Percentiles rank a stretch among this genome's conserved stretches.
phyloP scores from a whole-genome alignment of 2,329 filamentous ascomycete species.

The Botrytis byssoidea region DNA sequence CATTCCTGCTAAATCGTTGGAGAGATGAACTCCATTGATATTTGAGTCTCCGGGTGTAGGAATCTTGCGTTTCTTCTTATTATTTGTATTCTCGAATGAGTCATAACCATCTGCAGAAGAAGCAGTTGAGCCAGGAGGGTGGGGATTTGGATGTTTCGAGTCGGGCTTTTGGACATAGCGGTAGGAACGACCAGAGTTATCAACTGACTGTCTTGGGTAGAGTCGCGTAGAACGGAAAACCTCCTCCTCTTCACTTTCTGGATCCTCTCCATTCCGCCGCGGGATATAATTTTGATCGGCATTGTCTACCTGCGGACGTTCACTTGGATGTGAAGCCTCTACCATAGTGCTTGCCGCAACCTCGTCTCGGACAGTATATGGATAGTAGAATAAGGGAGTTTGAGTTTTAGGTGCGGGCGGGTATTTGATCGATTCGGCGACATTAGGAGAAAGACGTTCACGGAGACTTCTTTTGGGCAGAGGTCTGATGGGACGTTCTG shows the following conservation, averaged over 20 bases:
- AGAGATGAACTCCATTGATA: constrained; percentile 46
- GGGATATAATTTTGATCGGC: constrained; percentile 40
- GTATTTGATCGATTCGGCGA: constrained; percentile 78
- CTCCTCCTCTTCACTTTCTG: constrained; percentile 61
- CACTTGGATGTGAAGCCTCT: constrained; percentile 35
- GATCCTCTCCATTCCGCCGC: constrained; percentile 54
- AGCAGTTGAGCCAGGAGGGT: constrained; percentile 64
- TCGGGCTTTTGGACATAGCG: constrained; percentile 48
- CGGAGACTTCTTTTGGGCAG: constrained; percentile 85
- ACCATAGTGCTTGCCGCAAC: constrained; percentile 36
- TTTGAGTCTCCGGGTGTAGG: constrained; percentile 76
- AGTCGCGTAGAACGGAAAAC: constrained; percentile 38
- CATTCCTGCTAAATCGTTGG: constrained; percentile 64
- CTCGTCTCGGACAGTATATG: constrained; percentile 44
- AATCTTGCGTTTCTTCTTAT: constrained; percentile 99
- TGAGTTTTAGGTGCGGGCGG: constrained; percentile 71
- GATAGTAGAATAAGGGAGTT: constrained; percentile 74
- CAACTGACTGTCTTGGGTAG: constrained; percentile 48
- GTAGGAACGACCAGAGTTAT: constrained; percentile 45
- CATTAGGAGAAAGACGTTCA: constrained; percentile 81
- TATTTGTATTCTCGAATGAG: constrained; percentile 96
- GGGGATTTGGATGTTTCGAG: constrained; percentile 48
- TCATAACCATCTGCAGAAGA: constrained; percentile 86
- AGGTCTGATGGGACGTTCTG: constrained; percentile 88
- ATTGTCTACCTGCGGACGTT: constrained; percentile 37